Evolutionary conservation across 2,329 filamentous ascomycete genomes (phyloP).

Genomic region (Knufia fluminis): DNA sequence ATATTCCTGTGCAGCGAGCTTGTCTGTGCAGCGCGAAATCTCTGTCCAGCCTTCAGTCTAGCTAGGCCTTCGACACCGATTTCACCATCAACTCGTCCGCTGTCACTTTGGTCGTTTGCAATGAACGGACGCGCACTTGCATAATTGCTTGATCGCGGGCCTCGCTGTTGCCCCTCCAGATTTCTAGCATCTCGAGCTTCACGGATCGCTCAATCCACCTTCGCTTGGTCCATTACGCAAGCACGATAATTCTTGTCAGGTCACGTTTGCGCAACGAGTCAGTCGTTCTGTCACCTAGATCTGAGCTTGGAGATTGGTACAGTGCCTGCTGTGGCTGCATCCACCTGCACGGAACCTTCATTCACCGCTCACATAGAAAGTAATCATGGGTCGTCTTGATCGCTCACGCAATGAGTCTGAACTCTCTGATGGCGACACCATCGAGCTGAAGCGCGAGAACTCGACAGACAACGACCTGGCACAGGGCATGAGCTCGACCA

Average conservation of each 20-base stretch:
- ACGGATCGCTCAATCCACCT: neutral
- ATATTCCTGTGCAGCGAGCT: conserved; percentile 2
- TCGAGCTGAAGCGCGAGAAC: conserved; percentile 19
- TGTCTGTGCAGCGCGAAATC: neutral
- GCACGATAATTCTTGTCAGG: neutral
- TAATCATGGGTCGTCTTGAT: conserved; percentile 8
- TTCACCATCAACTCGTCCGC: neutral
- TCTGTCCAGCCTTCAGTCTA: neutral
- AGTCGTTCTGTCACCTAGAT: too few relatives aligned
- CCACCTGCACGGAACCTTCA: neutral
- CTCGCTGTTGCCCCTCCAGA: neutral
- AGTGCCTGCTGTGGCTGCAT: neutral
- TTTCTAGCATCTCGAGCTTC: neutral
- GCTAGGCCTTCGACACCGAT: neutral
- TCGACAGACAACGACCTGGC: conserved; percentile 14
- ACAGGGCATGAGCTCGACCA: conserved; percentile 14
- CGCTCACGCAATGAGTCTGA: conserved; percentile 13
- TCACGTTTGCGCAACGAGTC: neutral
- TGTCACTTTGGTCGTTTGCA: neutral
- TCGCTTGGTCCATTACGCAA: neutral
- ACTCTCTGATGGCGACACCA: conserved; percentile 14
- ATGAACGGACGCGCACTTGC: neutral
- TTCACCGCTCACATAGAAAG: neutral
- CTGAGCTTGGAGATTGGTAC: neutral
- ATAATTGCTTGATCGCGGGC: neutral